Conservation (phyloP, 2,329 filamentous ascomycete genomes). For the Pseudopithomyces maydicus region DNA sequence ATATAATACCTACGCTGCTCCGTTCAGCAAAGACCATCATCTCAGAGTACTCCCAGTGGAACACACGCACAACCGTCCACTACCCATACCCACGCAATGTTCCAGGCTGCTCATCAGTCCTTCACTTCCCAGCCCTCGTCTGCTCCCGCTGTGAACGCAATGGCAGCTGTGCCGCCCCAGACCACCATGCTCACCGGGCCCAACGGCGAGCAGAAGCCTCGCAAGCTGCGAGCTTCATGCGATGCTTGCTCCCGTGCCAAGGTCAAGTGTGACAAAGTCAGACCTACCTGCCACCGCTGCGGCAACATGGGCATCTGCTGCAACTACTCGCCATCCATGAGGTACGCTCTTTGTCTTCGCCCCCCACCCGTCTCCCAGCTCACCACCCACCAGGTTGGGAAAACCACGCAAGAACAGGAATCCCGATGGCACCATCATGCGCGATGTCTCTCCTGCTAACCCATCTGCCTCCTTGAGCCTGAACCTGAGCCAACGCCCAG, state of each 20-base stretch:
- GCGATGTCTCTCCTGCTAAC: slow-evolving; percentile 40
- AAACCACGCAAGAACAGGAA: slow-evolving; percentile 46
- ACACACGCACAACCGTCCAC: background rate
- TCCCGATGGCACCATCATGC: slow-evolving; percentile 40
- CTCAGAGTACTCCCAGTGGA: slow-evolving; percentile 13
- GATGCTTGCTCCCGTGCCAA: slow-evolving; percentile 46
- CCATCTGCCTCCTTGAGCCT: slow-evolving; percentile 33
- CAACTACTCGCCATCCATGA: slow-evolving; percentile 48
- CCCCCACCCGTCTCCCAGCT: slow-evolving; percentile 15
- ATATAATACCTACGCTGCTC: slow-evolving; percentile 36
- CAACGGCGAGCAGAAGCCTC: slow-evolving; percentile 35
- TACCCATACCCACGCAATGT: slow-evolving; percentile 24
- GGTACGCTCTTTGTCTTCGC: slow-evolving; percentile 24
- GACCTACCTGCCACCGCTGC: slow-evolving; percentile 43
- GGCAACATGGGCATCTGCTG: slow-evolving; percentile 46
- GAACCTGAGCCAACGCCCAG: slow-evolving; percentile 24
- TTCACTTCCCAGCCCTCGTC: slow-evolving; percentile 26
- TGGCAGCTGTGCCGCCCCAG: slow-evolving; percentile 23
- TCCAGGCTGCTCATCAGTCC: slow-evolving; percentile 34
- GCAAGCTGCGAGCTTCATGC: slow-evolving; percentile 45
- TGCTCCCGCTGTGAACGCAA: slow-evolving; percentile 31
- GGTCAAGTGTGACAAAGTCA: slow-evolving; percentile 46
- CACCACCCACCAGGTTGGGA: slow-evolving; percentile 31
- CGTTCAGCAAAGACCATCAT: slow-evolving; percentile 20
- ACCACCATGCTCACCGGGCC: slow-evolving; percentile 26